These are phyloP conservation scores for Exophiala sp. DNA, from an alignment of 2,329 filamentous ascomycete genomes.

Conservation along the genomic window DNA sequence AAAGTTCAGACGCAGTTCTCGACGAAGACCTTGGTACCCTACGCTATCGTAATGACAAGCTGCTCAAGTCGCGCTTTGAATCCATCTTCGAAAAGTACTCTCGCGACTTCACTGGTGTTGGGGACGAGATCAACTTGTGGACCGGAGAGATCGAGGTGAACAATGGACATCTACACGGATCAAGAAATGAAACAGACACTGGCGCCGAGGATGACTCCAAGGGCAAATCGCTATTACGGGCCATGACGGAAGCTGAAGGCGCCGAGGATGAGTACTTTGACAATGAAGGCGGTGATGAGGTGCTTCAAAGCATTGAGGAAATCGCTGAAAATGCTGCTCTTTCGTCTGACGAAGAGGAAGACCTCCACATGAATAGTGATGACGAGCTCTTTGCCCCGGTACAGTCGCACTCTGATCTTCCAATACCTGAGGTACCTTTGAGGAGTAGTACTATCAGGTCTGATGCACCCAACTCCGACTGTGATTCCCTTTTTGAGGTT, in stretches of 20 bases:
- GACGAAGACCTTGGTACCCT: constrained; percentile 37
- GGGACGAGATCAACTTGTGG: constrained; percentile 82
- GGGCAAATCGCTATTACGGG: constrained; percentile 23
- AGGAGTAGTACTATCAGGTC: constrained; percentile 2
- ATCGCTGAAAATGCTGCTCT: constrained; percentile 25
- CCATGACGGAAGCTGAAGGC: constrained; percentile 22
- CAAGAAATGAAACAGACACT: constrained; percentile 56
- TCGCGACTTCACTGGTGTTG: constrained; percentile 75
- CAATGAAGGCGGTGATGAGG: constrained; percentile 19
- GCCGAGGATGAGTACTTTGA: constrained; percentile 12
- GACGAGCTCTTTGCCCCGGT: constrained; percentile 14
- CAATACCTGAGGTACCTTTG: constrained; percentile 1
- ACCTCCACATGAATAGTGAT: constrained; percentile 1
- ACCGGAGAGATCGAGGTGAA: constrained; percentile 83
- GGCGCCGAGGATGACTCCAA: constrained; percentile 29
- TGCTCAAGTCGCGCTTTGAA: constrained; percentile 80
- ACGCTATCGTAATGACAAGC: constrained; percentile 63
- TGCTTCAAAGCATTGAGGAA: constrained; percentile 27
- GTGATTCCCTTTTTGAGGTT: constrained; percentile 19
- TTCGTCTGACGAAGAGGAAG: constrained; percentile 1
- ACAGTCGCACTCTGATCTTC: background rate
- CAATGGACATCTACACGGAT: constrained; percentile 75
- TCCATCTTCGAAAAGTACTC: constrained; percentile 85
- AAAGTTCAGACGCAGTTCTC: constrained; percentile 11
- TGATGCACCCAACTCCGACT: constrained; percentile 7